Evolutionary conservation across 352 stramenopile species (phyloP), one percentile per base, ranked within the genome.

Genomic region (Pythium apleroticum): DNA sequence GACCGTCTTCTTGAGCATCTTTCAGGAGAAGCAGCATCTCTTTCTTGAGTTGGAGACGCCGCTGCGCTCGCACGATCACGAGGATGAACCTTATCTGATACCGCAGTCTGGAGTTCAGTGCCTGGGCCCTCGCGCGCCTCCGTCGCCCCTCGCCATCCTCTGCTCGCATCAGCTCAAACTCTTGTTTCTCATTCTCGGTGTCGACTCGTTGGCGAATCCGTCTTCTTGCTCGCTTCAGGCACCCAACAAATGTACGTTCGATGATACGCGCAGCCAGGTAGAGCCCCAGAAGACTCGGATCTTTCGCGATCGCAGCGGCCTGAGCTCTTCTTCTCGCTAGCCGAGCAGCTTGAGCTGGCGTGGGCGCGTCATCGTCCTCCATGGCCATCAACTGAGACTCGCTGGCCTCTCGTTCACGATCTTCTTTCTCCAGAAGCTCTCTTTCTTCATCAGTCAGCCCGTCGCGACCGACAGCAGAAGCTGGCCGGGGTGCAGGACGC

Each of bases 1-100:
- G 63, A 14, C 43, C 48, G 50, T 86, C 79, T 55, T 89, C 79
- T 0, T 57, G 63, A 10, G 74, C 65, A 49, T 88, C 76, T 6
- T 66, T 65, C 8, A 89, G 55, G 15, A 74, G 25, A 10, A 74
- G 8, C 0, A 88, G 27, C 35, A 86, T 64, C 50, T 71, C 45
- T 37, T 80, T 80, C 55, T 86, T 81, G 14, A 66, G 52, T 37
- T 82, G 65, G 19, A 66, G 45, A 19, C 73, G 66, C 9, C 75
- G 68, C 0, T 78, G 60, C 1, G 68, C 61, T 20, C 56, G 69
- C 45, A 83, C 59, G 3, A 88, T 48, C 15, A 72, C 17, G 19
- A 86, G 45, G 5, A 85, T 31, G 59, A 84, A 84, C 17, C 54
- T 56, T 6, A 84, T 53, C 3, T 63, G 73, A 9, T 62, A 65